Conservation (phyloP, 2,329 filamentous ascomycete genomes). For the Neopestalotiopsis sp. region DNA sequence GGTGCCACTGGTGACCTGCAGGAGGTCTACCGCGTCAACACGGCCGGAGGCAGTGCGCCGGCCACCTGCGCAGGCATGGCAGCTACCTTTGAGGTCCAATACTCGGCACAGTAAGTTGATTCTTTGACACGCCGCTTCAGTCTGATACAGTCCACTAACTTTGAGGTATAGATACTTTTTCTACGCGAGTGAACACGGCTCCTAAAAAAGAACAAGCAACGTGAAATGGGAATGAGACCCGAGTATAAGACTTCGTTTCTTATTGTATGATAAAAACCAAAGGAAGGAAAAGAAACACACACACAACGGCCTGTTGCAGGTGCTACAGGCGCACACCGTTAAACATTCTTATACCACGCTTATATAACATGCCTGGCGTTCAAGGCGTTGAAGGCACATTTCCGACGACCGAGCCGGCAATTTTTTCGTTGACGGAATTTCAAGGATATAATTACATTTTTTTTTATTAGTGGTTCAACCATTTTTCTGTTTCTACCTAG, state of each 20-base stretch:
- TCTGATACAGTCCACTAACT: neutral
- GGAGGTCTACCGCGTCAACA: slow-evolving; percentile 83
- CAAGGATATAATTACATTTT: neutral
- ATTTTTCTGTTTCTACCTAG: neutral
- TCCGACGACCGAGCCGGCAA: neutral
- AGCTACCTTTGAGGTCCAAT: slow-evolving; percentile 73
- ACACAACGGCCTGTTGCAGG: slow-evolving; percentile 1
- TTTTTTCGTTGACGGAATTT: neutral
- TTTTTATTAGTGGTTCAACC: neutral
- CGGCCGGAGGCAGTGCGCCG: slow-evolving; percentile 80
- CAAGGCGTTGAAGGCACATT: slow-evolving; percentile 11
- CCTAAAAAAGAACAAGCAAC: neutral
- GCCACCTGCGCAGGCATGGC: slow-evolving; percentile 71
- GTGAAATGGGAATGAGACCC: slow-evolving; percentile 15
- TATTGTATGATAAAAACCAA: slow-evolving; percentile 20
- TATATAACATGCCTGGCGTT: slow-evolving; percentile 10
- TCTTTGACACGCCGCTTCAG: neutral
- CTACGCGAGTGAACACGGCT: slow-evolving; percentile 23
- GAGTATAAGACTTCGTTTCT: neutral
- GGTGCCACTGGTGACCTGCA: slow-evolving; percentile 67
- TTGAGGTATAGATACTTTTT: slow-evolving; percentile 34
- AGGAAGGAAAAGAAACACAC: neutral
- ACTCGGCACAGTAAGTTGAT: slow-evolving; percentile 78
- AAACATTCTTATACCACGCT: slow-evolving; percentile 1
- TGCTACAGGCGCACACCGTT: neutral